A percentile compares a stretch with the other conserved stretches of the same genome.
Evolutionary conservation across 139 green algal genomes (phyloP).

Genomic region (Chlamydomonas incerta): DNA sequence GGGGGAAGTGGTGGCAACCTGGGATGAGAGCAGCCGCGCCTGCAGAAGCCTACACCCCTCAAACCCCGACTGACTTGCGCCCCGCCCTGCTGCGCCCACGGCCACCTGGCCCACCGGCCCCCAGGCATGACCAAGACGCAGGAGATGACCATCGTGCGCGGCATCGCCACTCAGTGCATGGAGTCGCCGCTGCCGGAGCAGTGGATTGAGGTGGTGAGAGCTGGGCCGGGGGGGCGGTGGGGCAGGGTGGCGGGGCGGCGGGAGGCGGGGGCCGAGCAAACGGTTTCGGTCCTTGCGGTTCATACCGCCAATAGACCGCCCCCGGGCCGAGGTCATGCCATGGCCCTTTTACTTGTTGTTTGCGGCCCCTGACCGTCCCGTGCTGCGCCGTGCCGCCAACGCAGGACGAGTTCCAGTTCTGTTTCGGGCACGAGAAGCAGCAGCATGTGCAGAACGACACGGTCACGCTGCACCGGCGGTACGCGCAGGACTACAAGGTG

Average conservation of each 20-base stretch:
- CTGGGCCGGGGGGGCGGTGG: not conserved
- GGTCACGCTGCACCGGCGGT: constrained; percentile 65
- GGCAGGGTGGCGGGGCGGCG: too few relatives aligned
- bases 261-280: too few relatives aligned
- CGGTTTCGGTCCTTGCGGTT: too few relatives aligned
- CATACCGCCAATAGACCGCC: too few relatives aligned
- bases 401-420: constrained; percentile 66
- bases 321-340: too few relatives aligned
- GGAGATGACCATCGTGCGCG: constrained; percentile 62
- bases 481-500: constrained; percentile 48
- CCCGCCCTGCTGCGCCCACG: not conserved
- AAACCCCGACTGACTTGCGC: not conserved
- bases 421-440: constrained; percentile 63
- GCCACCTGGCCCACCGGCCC: not conserved
- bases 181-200: constrained; percentile 47
- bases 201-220: constrained; percentile 42
- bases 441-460: constrained; percentile 76
- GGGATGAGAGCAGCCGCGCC: too few relatives aligned
- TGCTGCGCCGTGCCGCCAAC: too few relatives aligned
- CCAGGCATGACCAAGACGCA: constrained; percentile 58
- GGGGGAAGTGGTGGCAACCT: too few relatives aligned
- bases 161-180: constrained; percentile 50
- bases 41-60: constrained; percentile 1
- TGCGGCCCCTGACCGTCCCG: too few relatives aligned
- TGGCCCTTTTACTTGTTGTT: too few relatives aligned